These are phyloP conservation scores for Drosera spatulata DNA, from an alignment of 179 eudicot species.

Conservation along the genomic window DNA sequence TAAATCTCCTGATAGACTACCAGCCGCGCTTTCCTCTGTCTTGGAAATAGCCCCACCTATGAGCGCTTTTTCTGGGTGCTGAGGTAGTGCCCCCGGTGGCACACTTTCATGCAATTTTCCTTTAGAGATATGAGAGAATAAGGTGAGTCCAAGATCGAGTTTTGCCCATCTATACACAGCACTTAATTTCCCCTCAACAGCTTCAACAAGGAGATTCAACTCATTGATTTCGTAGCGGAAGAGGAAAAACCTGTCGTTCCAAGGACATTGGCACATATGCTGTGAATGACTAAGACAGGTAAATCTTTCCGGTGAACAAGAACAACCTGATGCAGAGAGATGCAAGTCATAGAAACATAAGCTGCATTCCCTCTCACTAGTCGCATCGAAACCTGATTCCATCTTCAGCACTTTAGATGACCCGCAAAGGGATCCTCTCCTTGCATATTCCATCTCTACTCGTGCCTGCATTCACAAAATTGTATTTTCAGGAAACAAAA, in stretches of 20 bases:
- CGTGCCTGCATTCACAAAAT: slow-evolving; percentile 41
- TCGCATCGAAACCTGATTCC: slow-evolving; percentile 82
- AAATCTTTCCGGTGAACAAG: slow-evolving; percentile 81
- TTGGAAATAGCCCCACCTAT: slow-evolving; percentile 17
- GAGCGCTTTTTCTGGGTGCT: slow-evolving; percentile 22
- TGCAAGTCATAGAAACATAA: slow-evolving; percentile 87
- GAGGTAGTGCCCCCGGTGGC: slow-evolving; percentile 12
- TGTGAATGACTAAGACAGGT: slow-evolving; percentile 91
- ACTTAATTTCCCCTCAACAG: slow-evolving; percentile 19
- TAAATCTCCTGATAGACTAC: too few species aligned
- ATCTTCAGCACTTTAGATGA: slow-evolving; percentile 61
- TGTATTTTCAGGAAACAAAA: neutral
- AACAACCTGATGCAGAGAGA: slow-evolving; percentile 86
- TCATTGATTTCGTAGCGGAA: slow-evolving; percentile 74
- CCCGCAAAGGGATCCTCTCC: slow-evolving; percentile 83
- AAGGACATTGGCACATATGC: slow-evolving; percentile 74
- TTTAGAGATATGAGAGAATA: slow-evolving; percentile 59
- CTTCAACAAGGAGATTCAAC: slow-evolving; percentile 73
- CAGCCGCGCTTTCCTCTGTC: slow-evolving; percentile 13
- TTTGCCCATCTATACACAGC: slow-evolving; percentile 88
- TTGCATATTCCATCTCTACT: slow-evolving; percentile 67
- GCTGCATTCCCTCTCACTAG: slow-evolving; percentile 86
- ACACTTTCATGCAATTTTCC: slow-evolving; percentile 30
- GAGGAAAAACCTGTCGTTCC: slow-evolving; percentile 73
- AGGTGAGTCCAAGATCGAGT: slow-evolving; percentile 73